Evolutionary conservation across 1,284 basidiomycete species (phyloP), one percentile per base, ranked within the genome.

Genomic region (Veloporphyrellus conicus): DNA sequence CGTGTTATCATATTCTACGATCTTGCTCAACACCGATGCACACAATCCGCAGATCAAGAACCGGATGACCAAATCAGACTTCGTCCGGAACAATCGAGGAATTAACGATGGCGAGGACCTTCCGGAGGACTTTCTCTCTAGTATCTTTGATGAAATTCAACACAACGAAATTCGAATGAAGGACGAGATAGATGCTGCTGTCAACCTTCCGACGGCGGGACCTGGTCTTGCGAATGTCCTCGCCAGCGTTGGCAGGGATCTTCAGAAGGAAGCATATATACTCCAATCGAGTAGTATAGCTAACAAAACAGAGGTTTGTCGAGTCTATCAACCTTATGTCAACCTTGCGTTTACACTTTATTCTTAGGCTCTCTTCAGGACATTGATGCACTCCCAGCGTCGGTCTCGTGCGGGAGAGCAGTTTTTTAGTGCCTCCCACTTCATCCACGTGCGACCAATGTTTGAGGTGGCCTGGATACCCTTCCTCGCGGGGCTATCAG

Each of bases 391-490:
- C 27, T 81, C 90, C 18, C 92, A 95, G 64, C 80, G 90, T 16
- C 87, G 87, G 59, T 82, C 84, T 2, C 83, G 80, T 63, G 70
- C 73, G 9, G 79, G 74, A 27, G 90, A 94, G 55, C 87, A 93
- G 54, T 98, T 91, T 71, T 95, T 93, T 71, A 90, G 89, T 56
- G 94, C 94, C 0, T 95, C 92, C 0, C 90, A 96, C 61, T 90
- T 93, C 54, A 82, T 96, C 53, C 94, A 98, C 64, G 93, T 96
- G 49, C 80, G 84, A 28, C 93, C 93, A 33, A 98, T 98, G 94
- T 96, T 98, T 60, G 93, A 97, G 68, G 92, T 96, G 16, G 93
- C 92, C 12, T 98, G 94, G 94, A 96, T 97, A 72, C 84, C 94
- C 2, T 92, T 96, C 68, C 76, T 98, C 15, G 94, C 94, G 7